Base-by-base conservation (phyloP, 2,329 filamentous ascomycete genomes). In the Ophiostoma fasciatum region DNA sequence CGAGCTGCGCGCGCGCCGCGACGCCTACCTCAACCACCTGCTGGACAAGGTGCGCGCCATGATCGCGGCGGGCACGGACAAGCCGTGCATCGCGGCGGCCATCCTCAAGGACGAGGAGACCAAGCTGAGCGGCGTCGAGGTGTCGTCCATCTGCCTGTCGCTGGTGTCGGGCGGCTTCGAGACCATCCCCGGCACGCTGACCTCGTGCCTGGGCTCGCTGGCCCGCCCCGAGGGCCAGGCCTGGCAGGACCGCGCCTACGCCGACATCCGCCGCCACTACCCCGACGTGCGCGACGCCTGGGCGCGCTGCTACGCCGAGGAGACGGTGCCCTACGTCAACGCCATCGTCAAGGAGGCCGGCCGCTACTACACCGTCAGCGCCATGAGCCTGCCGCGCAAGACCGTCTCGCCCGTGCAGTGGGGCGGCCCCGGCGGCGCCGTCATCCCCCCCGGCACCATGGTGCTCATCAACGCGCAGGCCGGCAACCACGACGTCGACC, bases 91-190 rank as follows among this genome's bases (percentile, higher is more conserved):
- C 39, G 48, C 52, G 31, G 52, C 48, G 5, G 45, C 42, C 29
- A 43, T 47, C 14, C 40, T 47, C 19, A 44, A 55, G 46, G 46
- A 30, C 37, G 31, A 40, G 32, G 48, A 45, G 33, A 50, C 31
- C 45, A 52, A 43, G 37, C 36, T 45, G 13, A 45, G 17, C 35
- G 40, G 42, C 87, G 53, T 66, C 87, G 33, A 83, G 80, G 55
- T 44, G 9, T 40, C 37, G 18, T 82, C 78, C 3, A 83, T 90
- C 46, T 83, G 82, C 51, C 57, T 90, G 18, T 44, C 40, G 7
- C 85, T 88, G 71, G 78, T 88, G 0, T 81, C 77, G 2, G 82
- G 80, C 0, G 82, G 82, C 14, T 68, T 88, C 13, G 82, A 90
- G 51, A 90, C 82, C 0, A 77, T 90, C 1, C 79, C 82, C 0